Evolutionary conservation across 495 filamentous ascomycete species (phyloP), one percentile per base, ranked within the genome.

Genomic region (Penicillium coprophilum): DNA sequence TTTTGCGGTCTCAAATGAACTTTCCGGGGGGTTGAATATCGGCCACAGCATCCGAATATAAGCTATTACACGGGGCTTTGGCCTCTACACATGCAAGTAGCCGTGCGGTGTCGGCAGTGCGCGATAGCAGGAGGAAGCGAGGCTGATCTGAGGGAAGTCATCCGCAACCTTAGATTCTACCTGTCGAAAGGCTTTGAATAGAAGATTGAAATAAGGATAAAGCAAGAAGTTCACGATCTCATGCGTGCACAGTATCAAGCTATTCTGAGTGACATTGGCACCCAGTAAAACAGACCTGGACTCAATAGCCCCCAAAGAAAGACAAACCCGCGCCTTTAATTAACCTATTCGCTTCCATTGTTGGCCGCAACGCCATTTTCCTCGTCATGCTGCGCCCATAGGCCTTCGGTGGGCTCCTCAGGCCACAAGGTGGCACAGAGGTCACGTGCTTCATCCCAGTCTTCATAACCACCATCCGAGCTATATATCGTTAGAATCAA

Each of bases 381-480:
- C 10, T 31, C 3, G 4, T 50, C 19, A 5, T 4, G 6, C 19
- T 34, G 20, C 13, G 15, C 9, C 48, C 32, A 40, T 10, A 28
- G 9, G 8, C 15, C n/a, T 6, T 41, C 49, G 20, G 11, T 28
- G 19, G 21, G 17, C 32, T 52, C 49, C 6, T 9, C 23, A 20
- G 57, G 50, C 57, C 56, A 59, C 19, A 50, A 44, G 12, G 23
- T 17, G 3, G 17, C 24, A 36, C 41, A 54, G 19, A 49, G n/a
- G 11, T 43, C 36, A 15, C 43, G 39, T 15, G 36, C 36, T 11
- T 12, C 13, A 2, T 12, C 39, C 56, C 50, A 56, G 9, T 54
- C 50, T 10, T 54, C 44, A 43, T 36, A 54, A 11, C 2, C 39
- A 32, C 57, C 50, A 49, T 59, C 43, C 8, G 50, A 54, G 17